Evolutionary conservation across 108 stramenopile species (phyloP), one percentile per base, ranked within the genome.

Genomic region (Mediolabrus comicus): DNA sequence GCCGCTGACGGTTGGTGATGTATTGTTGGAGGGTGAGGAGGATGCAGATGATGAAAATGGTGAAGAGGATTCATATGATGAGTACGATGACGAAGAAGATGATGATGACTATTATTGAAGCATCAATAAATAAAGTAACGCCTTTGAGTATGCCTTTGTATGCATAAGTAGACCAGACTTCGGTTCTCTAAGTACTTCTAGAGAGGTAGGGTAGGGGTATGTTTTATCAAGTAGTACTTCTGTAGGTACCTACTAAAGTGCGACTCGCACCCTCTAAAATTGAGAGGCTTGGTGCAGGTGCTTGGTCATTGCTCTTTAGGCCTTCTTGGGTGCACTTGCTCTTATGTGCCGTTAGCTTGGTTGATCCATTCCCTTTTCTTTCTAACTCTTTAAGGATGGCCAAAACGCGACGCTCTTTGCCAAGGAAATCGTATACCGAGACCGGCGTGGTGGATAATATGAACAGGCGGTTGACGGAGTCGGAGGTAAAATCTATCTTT

Each of bases 401-500:
- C 1, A 49, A 22, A 7, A 49, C 46, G 19, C 46, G 46, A 6
- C 46, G 19, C 22, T 49, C 46, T 1, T 6, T 49, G 46, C 46
- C 46, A 0, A 49, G 22, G 46, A 49, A 49, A n/a, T 4, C n/a
- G 19, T 22, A 49, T n/a, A 9, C 46, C 6, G 17, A 46, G 43
- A 49, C 8, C 22, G 46, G 19, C 41, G 41, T 22, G 1, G 3
- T 3, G 14, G n/a, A n/a, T n/a, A n/a, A n/a, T n/a, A n/a, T n/a
- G n/a, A 8, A 17, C 46, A 22, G 46, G 19, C 84, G 87, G 16
- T 80, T 92, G 51, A 64, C 77, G 11, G 83, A 86, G 34, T 35
- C 53, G 5, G 88, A 87, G 67, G 88, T 89, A 5, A 71, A 84
- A 41, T 52, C 82, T 7, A 85, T 92, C 62, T 89, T 92, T 51